These are phyloP conservation scores for Chlorella sp. DNA, from an alignment of 139 green algal genomes.

Conservation along the genomic window DNA sequence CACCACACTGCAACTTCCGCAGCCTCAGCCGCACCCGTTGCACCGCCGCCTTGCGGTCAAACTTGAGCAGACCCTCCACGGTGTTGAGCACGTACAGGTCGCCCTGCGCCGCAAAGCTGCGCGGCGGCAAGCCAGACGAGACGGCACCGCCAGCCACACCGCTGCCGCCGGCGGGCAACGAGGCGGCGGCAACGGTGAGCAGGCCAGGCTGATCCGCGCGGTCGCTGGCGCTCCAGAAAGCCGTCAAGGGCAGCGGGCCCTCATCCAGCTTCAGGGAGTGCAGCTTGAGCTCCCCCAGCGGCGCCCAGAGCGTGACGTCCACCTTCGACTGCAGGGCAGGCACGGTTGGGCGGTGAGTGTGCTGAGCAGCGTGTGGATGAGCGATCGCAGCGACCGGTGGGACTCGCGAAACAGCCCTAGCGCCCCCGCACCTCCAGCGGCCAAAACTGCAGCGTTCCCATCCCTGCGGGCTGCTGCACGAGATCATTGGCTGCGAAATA, in stretches of 20 bases:
- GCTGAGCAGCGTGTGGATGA: too few relatives aligned
- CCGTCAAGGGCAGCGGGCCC: slow-evolving; percentile 43
- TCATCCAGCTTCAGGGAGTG: slow-evolving; percentile 64
- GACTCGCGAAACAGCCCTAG: neutral
- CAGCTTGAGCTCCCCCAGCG: slow-evolving; percentile 79
- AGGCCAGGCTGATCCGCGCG: slow-evolving; percentile 27
- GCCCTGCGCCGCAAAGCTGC: slow-evolving; percentile 28
- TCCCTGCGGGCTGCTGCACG: neutral
- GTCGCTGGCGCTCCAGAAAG: slow-evolving; percentile 15
- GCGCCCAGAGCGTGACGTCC: slow-evolving; percentile 83
- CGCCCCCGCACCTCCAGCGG: slow-evolving; percentile 9
- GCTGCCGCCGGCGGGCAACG: neutral
- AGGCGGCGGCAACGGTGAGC: slow-evolving; percentile 17
- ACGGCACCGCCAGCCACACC: neutral
- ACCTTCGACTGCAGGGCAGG: slow-evolving; percentile 68
- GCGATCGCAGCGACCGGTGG: neutral
- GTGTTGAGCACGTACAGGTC: slow-evolving; percentile 81
- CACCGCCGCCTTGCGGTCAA: slow-evolving; percentile 47
- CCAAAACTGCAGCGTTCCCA: neutral
- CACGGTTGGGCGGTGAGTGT: too few relatives aligned
- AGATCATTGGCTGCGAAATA: too few relatives aligned
- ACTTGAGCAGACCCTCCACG: slow-evolving; percentile 65
- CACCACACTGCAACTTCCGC: neutral
- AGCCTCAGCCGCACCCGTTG: slow-evolving; percentile 1
- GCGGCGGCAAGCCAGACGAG: neutral